Evolutionary conservation across 371 early-diverging fungal genomes (phyloP), one percentile per base, ranked within the genome.

Genomic region (Apophysomyces sp.): DNA sequence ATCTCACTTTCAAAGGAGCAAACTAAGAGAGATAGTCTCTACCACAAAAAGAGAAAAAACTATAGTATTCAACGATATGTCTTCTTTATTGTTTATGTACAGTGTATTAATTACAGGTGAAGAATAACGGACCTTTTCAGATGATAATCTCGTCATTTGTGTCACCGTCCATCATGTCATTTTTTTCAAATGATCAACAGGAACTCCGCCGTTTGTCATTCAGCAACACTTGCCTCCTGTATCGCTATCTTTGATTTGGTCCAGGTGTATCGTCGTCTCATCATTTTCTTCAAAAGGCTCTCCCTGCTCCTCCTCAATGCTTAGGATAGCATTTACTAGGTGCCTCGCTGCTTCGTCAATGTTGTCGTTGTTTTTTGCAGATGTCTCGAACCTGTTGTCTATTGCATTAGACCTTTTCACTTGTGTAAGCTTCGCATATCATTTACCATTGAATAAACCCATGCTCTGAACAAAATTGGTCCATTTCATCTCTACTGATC

Each of bases 291-390:
- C 49, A 30, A 37, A 49, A 18, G 49, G 29, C n/a, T 66, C 61
- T n/a, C 28, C 27, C 2, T 37, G 28, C 6, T 59, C 54, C 53
- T 52, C 34, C 15, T 67, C 67, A 4, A 60, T 34, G 29, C 54
- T 29, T n/a, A 67, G 13, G 28, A 63, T 60, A 1, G 40, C 24
- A 28, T 54, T 30, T n/a, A 81, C 60, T 37, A 83, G 51, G 41
- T 62, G 70, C 12, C 73, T 68, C 0, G 70, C 58, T n/a, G 81
- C 80, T 44, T 79, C 75, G 15, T 81, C 77, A 51, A 83, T 73
- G 41, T 80, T 77, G 26, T 55, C 71, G 64, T 81, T 79, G 13
- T 79, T 79, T 54, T 83, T 83, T 30, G 83, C 83, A 8, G 81
- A 81, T 9, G 81, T 81, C 11, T 75, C 75, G 44, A 77, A 83